phyloP scores from a whole-genome alignment of 192 early-diverging fungal species.

The Coemansia sp. region DNA sequence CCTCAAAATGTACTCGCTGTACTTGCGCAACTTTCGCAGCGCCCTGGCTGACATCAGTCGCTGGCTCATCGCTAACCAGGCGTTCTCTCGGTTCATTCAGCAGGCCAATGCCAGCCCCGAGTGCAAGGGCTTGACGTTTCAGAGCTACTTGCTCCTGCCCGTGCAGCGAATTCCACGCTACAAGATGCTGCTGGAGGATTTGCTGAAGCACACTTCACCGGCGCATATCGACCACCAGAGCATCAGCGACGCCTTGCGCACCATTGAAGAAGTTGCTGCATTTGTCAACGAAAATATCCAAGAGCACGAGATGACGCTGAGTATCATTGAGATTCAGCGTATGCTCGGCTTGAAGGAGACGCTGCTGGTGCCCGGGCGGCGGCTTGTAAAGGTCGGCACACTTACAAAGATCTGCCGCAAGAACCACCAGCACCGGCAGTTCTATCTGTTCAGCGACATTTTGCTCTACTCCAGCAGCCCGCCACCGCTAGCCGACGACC shows the following conservation, averaged over 20 bases:
- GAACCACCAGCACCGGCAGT: conserved; percentile 68
- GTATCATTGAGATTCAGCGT: conserved; percentile 72
- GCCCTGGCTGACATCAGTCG: conserved; percentile 47
- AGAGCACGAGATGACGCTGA: conserved; percentile 74
- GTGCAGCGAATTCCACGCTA: conserved; percentile 58
- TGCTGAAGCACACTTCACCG: conserved; percentile 58
- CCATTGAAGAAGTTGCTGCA: conserved; percentile 65
- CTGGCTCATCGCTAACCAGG: conserved; percentile 35
- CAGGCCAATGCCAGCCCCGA: conserved; percentile 44
- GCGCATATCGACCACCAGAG: conserved; percentile 53
- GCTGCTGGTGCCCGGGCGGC: conserved; percentile 71
- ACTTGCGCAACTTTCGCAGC: conserved; percentile 60
- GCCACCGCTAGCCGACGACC: conserved; percentile 62
- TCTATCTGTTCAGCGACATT: conserved; percentile 80
- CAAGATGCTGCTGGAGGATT: conserved; percentile 57
- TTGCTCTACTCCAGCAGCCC: conserved; percentile 71
- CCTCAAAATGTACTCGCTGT: conserved; percentile 61
- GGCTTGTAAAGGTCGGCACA: conserved; percentile 63
- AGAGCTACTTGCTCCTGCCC: conserved; percentile 58
- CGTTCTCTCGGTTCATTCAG: conserved; percentile 47
- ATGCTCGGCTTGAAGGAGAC: conserved; percentile 69
- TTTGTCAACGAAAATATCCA: conserved; percentile 83
- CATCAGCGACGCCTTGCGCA: conserved; percentile 42
- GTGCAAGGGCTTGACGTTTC: conserved; percentile 57
- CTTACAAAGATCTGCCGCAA: conserved; percentile 79